Evolutionary conservation across 371 early-diverging fungal species (phyloP), one percentile per base, ranked within the genome.

Genomic region (Mucor velutinosus): DNA sequence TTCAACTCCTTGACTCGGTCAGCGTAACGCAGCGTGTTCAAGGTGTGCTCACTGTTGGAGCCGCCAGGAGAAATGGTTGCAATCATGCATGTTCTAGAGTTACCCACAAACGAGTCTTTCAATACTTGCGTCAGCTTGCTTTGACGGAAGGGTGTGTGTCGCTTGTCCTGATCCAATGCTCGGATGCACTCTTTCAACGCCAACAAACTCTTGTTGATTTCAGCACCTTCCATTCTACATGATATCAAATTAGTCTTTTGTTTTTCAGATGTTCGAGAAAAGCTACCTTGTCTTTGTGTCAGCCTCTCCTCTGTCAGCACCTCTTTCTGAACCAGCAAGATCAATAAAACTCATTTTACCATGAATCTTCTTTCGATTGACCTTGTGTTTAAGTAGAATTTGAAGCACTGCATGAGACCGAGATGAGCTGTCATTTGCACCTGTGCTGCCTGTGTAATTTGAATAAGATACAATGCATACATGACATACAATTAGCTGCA

Each of bases 321-420:
- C 99, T 60, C 99, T 90, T 80, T 99, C 99, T 78, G 95, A 96
- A 19, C 99, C 99, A 10, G 99, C 99, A 65, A 99, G 80, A 85
- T 99, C 99, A 62, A 99, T 97, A 76, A 99, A 98, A 76, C 93
- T 95, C 25, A 98, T 84, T 74, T 97, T 98, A 49, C 97, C 95
- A 67, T 77, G 75, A 15, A 90, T 82, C 14, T 87, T 81, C 35
- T 70, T 81, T 65, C 84, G 84, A 27, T 84, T 73, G 4, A 80
- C 74, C 58, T 84, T 86, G 49, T 87, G 84, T 64, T 93, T 77
- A 10, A 98, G 72, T n/a, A 91, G 82, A 29, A 99, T 89, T 81
- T 97, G 97, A 73, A 99, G 85, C 17, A 99, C 77, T 58, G 99
- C 99, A 80, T 99, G 99, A 0, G 99, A 98, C 30, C 99, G 86